Evolutionary conservation across 768 basidiomycete species (phyloP).

Genomic region (Hydnomerulius pinastri): DNA sequence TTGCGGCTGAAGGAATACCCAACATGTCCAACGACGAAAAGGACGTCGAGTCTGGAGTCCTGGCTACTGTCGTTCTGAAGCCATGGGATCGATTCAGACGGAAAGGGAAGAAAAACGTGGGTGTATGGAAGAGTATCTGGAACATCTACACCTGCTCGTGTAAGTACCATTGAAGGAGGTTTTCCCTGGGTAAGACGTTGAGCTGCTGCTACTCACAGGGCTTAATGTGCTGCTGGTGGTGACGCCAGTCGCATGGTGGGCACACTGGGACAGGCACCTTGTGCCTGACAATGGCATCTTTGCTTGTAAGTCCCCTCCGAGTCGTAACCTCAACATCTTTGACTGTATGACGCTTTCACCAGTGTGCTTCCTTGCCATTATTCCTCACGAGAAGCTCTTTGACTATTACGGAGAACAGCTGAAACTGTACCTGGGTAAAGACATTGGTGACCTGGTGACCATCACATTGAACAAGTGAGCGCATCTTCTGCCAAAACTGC

Average conservation of each 20-base stretch:
- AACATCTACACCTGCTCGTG: constrained; percentile 56
- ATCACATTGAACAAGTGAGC: constrained; percentile 67
- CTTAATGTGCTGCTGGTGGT: constrained; percentile 58
- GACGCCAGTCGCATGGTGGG: constrained; percentile 62
- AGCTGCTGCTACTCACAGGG: constrained; percentile 39
- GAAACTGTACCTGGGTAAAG: constrained; percentile 49
- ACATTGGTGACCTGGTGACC: constrained; percentile 66
- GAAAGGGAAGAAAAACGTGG: constrained; percentile 44
- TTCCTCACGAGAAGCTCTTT: constrained; percentile 65
- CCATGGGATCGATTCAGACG: constrained; percentile 16
- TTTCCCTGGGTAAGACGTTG: constrained; percentile 3
- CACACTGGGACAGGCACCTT: constrained; percentile 42
- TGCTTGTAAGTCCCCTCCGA: constrained; percentile 38
- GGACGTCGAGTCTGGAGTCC: constrained; percentile 1
- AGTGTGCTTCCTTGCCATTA: constrained; percentile 68
- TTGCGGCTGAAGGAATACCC: neutral
- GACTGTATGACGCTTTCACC: constrained; percentile 1
- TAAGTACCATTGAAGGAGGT: constrained; percentile 29
- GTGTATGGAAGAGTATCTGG: constrained; percentile 44
- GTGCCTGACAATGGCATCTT: constrained; percentile 44
- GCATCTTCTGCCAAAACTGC: neutral
- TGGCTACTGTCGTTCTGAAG: neutral
- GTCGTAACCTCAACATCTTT: neutral
- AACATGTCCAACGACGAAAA: neutral
- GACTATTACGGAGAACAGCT: constrained; percentile 65